Percentiles rank a stretch among this genome's conserved stretches.
Conservation (phyloP, 2,329 filamentous ascomycete genomes). For the Fusarium sp. region DNA sequence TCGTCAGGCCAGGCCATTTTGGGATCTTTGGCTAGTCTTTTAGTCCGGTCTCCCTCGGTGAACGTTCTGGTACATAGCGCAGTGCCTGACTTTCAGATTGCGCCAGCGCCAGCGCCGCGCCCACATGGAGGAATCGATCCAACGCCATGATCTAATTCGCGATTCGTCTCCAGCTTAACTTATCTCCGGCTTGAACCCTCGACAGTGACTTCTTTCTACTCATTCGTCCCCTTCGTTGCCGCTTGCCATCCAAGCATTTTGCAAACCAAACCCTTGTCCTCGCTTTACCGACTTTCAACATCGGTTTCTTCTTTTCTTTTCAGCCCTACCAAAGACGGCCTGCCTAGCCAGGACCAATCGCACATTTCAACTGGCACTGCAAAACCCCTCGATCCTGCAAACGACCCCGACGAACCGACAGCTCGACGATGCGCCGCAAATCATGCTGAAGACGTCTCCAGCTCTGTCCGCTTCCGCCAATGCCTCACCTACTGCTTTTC, state of each 20-base stretch:
- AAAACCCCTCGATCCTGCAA: constrained; percentile 30
- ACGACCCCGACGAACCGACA: constrained; percentile 33
- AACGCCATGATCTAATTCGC: constrained; percentile 46
- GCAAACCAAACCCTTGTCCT: constrained; percentile 18
- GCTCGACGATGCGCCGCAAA: constrained; percentile 60
- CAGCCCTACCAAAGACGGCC: constrained; percentile 20
- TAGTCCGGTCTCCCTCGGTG: constrained; percentile 47
- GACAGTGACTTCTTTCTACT: constrained; percentile 21
- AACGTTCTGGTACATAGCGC: constrained; percentile 48
- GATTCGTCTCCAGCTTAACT: constrained; percentile 37
- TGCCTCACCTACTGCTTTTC: constrained; percentile 62
- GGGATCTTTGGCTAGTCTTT: constrained; percentile 22
- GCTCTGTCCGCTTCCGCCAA: constrained; percentile 62
- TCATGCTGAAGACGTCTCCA: constrained; percentile 70
- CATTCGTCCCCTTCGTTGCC: constrained; percentile 21
- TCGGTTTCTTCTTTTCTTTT: constrained; percentile 5
- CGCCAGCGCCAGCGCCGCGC: constrained; percentile 33
- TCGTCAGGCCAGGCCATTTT: constrained; percentile 25
- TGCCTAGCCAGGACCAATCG: constrained; percentile 7
- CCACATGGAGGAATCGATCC: constrained; percentile 41
- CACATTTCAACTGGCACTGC: constrained; percentile 19
- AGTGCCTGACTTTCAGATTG: constrained; percentile 35
- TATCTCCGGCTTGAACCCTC: constrained; percentile 17
- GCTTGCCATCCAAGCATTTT: constrained; percentile 23
- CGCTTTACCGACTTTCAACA: constrained; percentile 23